Percentiles rank a stretch among this genome's conserved stretches.
Evolutionary conservation across 2,329 filamentous ascomycete species (phyloP).

Genomic region (Aspergillus japonicus): DNA sequence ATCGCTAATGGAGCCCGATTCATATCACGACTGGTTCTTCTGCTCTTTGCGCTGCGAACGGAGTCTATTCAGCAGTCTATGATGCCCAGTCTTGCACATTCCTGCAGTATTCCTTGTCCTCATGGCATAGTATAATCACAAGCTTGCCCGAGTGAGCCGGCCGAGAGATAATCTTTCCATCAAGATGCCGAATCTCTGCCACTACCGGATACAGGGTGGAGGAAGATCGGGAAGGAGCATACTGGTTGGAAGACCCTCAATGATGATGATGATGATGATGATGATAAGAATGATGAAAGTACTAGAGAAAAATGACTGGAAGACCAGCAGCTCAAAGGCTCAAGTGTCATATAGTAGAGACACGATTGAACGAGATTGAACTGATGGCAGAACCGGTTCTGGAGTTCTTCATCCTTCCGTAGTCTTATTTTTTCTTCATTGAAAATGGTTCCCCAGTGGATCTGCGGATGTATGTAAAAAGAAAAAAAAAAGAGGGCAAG

Average conservation of each 20-base stretch:
- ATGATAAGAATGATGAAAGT: neutral
- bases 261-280: slow-evolving; percentile 5
- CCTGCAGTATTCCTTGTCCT: neutral
- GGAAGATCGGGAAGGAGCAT: slow-evolving; percentile 11
- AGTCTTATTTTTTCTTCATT: slow-evolving; percentile 2
- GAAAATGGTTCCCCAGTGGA: slow-evolving; percentile 23
- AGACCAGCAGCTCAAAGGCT: neutral
- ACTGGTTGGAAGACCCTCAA: too few species aligned
- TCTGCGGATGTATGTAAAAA: slow-evolving; percentile 29
- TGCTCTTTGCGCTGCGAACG: neutral
- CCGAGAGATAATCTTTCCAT: slow-evolving; percentile 1
- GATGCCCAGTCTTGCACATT: neutral
- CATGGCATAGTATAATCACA: neutral
- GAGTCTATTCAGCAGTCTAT: neutral
- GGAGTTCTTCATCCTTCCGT: neutral
- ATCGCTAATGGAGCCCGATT: neutral
- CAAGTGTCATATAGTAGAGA: neutral
- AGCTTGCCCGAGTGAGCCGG: neutral
- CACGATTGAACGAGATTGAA: neutral
- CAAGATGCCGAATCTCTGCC: slow-evolving; percentile 1
- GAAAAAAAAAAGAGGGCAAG: slow-evolving; percentile 12
- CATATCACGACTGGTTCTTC: neutral
- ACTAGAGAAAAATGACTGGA: neutral
- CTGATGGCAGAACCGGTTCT: slow-evolving; percentile 5
- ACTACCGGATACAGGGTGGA: slow-evolving; percentile 6